Evolutionary conservation across 768 basidiomycete genomes (phyloP).

Genomic region (Mycena filopes): DNA sequence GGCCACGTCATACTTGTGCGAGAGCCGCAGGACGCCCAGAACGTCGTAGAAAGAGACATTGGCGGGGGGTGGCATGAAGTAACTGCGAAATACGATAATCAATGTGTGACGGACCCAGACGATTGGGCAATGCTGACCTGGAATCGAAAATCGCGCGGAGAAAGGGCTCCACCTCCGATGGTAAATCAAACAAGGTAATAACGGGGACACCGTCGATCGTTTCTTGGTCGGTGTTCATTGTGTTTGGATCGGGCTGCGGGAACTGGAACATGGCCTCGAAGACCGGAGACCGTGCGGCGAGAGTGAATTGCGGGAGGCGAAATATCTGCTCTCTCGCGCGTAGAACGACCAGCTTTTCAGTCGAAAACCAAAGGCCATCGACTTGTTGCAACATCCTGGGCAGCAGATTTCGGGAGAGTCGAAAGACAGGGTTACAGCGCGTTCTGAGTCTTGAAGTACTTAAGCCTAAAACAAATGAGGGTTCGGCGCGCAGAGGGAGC

Average conservation of each 20-base stretch:
- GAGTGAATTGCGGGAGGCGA: not conserved
- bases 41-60: not conserved
- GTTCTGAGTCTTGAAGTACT: too few relatives aligned
- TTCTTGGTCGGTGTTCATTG: not conserved
- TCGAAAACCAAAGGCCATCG: constrained; percentile 5
- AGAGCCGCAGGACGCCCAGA: not conserved
- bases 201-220: not conserved
- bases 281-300: constrained; percentile 5
- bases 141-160: constrained; percentile 13
- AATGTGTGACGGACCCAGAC: too few relatives aligned
- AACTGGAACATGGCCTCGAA: constrained; percentile 10
- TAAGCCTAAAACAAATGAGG: too few relatives aligned
- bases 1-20: constrained; percentile 2
- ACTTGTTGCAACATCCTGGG: too few relatives aligned
- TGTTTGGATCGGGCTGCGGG: not conserved
- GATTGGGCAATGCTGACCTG: not conserved
- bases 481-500: too few relatives aligned
- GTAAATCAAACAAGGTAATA: not conserved
- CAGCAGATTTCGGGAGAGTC: too few relatives aligned
- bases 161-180: not conserved
- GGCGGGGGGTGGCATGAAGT: constrained; percentile 1
- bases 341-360: not conserved
- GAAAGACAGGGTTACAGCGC: too few relatives aligned
- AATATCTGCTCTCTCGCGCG: not conserved
- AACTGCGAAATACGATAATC: not conserved